phyloP scores from a whole-genome alignment of 163 green algal genomes.

The Coccomyxa subellipsoidea region DNA sequence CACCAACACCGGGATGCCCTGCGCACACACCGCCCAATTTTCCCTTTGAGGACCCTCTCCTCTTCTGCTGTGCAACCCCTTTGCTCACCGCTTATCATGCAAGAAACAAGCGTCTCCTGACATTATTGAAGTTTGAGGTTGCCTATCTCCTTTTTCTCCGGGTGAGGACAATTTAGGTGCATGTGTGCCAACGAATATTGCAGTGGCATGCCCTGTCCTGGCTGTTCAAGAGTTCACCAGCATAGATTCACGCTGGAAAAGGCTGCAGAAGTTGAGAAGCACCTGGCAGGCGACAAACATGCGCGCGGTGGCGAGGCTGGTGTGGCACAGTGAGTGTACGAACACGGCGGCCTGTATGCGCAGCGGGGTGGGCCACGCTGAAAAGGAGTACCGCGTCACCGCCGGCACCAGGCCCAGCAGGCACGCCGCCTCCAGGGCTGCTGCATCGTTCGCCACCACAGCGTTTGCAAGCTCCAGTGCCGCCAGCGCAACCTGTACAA shows the following conservation, averaged over 20 bases:
- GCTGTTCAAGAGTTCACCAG: no score
- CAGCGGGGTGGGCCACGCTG: conserved; percentile 31
- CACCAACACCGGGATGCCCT: conserved; percentile 35
- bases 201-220: no score
- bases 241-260: no score
- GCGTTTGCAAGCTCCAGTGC: conserved; percentile 52
- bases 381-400: conserved; percentile 36
- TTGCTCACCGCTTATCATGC: no score
- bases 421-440: conserved; percentile 52
- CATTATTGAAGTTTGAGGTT: no score
- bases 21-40: not conserved
- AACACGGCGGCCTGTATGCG: conserved; percentile 55
- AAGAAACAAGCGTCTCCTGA: no score
- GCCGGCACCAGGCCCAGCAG: conserved; percentile 63
- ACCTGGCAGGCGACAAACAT: conserved; percentile 70
- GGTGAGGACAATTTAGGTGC: no score
- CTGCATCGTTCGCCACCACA: conserved; percentile 34
- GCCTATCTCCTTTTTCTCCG: no score
- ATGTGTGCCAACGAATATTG: no score
- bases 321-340: conserved; percentile 51
- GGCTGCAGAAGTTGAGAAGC: no score
- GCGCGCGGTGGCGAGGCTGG: conserved; percentile 40
- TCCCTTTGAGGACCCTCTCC: not conserved
- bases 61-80: no score
- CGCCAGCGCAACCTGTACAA: conserved; percentile 32